phyloP scores from a whole-genome alignment of 768 basidiomycete species.

The Naganishia vaughanmartiniae region DNA sequence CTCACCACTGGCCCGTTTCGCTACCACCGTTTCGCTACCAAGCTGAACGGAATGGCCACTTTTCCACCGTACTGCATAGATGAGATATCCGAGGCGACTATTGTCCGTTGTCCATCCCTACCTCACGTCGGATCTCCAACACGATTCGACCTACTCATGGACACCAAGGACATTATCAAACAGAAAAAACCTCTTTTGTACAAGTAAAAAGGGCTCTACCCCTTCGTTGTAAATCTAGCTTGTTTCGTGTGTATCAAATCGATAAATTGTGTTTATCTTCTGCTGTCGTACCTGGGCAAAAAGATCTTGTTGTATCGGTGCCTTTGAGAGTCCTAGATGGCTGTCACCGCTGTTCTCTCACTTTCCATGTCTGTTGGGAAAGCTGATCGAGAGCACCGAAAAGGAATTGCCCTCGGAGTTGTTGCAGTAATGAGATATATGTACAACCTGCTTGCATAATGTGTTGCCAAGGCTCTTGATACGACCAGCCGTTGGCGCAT shows the following conservation, averaged over 20 bases:
- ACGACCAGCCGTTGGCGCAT: not conserved
- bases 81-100: conserved; percentile 17
- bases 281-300: not conserved
- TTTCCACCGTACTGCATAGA: conserved; percentile 2
- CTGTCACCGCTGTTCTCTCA: too few relatives aligned
- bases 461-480: not conserved
- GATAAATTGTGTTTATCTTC: not conserved
- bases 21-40: not conserved
- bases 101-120: conserved; percentile 14
- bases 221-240: conserved; percentile 22
- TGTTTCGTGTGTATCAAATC: not conserved
- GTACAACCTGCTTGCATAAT: conserved; percentile 15
- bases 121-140: conserved; percentile 9
- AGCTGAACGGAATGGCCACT: not conserved
- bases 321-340: not conserved
- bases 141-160: conserved; percentile 25
- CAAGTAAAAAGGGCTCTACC: conserved; percentile 19
- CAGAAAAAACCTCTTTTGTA: conserved; percentile 18
- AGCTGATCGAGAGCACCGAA: too few relatives aligned
- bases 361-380: too few relatives aligned
- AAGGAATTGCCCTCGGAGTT: not conserved
- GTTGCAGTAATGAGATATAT: not conserved
- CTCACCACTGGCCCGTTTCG: not conserved
- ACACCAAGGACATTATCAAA: conserved; percentile 13
- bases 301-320: not conserved